phyloP scores from a whole-genome alignment of 1,284 basidiomycete genomes.

The Microbotryomycetes sp. region DNA sequence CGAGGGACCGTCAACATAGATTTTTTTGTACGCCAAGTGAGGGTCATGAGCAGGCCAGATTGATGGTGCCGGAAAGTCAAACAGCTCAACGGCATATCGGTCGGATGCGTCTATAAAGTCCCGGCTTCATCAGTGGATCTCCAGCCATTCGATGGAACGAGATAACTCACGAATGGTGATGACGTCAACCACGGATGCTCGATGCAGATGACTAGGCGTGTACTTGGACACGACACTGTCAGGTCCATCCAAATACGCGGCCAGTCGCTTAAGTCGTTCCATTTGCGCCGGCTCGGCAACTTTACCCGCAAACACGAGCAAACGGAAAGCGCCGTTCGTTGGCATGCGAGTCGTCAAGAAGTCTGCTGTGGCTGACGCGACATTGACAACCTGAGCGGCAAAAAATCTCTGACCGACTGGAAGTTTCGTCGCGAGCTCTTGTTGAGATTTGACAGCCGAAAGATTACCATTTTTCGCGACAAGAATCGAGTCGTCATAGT shows the following conservation, averaged over 20 bases:
- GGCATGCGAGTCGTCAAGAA: constrained; percentile 27
- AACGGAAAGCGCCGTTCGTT: constrained; percentile 20
- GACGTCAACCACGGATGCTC: constrained; percentile 34
- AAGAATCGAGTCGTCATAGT: constrained; percentile 36
- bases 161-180: constrained; percentile 33
- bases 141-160: not conserved
- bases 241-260: constrained; percentile 32
- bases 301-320: constrained; percentile 38
- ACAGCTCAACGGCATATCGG: constrained; percentile 29
- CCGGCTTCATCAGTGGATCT: not conserved
- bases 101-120: constrained; percentile 19
- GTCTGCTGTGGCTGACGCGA: constrained; percentile 27
- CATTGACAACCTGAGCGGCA: constrained; percentile 34
- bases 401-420: constrained; percentile 37
- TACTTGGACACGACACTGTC: constrained; percentile 38
- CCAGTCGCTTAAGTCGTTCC: constrained; percentile 26
- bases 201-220: constrained; percentile 30
- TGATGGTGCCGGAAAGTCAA: constrained; percentile 32
- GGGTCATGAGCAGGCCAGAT: constrained; percentile 25
- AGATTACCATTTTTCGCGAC: constrained; percentile 24
- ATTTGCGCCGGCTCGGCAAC: constrained; percentile 25
- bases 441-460: constrained; percentile 16
- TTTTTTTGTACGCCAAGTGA: constrained; percentile 22
- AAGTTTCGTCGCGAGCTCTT: constrained; percentile 33
- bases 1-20: constrained; percentile 37